Percentiles rank a stretch among this genome's conserved stretches.
phyloP scores from a whole-genome alignment of 768 basidiomycete genomes.

The Albatrellus ellisii region DNA sequence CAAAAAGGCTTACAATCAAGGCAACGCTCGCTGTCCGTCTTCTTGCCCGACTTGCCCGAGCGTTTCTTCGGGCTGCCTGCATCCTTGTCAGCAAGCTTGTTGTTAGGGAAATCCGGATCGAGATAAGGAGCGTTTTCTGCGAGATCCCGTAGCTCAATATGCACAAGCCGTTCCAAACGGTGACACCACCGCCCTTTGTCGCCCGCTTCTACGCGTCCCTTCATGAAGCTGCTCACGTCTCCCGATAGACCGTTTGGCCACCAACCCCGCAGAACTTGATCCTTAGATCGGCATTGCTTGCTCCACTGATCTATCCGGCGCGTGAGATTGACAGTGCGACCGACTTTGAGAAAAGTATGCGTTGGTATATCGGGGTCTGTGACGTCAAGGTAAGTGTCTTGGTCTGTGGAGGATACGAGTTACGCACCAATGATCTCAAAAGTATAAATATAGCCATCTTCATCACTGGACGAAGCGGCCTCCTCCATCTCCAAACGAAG shows the following conservation, averaged over 20 bases:
- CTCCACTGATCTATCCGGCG: conserved; percentile 70
- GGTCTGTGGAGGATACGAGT: not conserved
- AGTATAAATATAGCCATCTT: conserved; percentile 67
- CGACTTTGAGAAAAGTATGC: conserved; percentile 62
- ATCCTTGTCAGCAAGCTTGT: conserved; percentile 14
- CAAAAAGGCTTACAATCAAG: conserved; percentile 28
- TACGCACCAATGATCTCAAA: conserved; percentile 62
- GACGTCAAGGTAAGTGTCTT: not conserved
- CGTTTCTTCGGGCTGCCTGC: conserved; percentile 13
- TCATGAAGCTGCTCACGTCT: conserved; percentile 28
- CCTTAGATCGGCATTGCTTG: conserved; percentile 69
- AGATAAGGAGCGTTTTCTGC: conserved; percentile 47
- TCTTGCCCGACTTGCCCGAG: conserved; percentile 9
- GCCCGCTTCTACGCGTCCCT: conserved; percentile 51
- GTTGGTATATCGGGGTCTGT: conserved; percentile 23
- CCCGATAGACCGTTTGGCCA: conserved; percentile 47
- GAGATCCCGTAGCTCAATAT: conserved; percentile 68
- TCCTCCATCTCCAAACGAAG: conserved; percentile 43
- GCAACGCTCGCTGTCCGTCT: conserved; percentile 22
- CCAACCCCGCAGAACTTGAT: conserved; percentile 60
- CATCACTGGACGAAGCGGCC: conserved; percentile 39
- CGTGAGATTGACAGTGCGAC: conserved; percentile 58
- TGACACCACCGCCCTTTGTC: conserved; percentile 54
- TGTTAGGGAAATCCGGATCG: conserved; percentile 30
- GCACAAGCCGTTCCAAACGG: conserved; percentile 66